Conservation (phyloP, 306 rosid species). For the Cicer arietinum region DNA sequence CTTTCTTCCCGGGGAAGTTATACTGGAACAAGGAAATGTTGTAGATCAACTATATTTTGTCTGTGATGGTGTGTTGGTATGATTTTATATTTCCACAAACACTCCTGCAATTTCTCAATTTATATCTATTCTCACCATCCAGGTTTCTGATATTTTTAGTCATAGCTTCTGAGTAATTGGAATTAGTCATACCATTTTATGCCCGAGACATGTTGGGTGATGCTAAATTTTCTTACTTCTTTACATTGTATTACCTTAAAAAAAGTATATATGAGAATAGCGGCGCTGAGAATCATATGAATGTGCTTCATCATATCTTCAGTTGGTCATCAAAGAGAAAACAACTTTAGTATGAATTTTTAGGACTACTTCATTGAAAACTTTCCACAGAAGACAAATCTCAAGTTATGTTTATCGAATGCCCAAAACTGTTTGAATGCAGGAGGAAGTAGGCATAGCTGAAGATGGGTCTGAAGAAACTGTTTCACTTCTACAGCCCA, state of each 20-base stretch:
- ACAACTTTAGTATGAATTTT: slow-evolving; percentile 4
- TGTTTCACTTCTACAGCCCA: slow-evolving; percentile 57
- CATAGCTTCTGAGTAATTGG: slow-evolving; percentile 25
- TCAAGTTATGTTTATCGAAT: slow-evolving; percentile 28
- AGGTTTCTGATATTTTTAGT: slow-evolving; percentile 24
- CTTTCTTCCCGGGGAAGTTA: slow-evolving; percentile 93
- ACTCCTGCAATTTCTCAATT: slow-evolving; percentile 33
- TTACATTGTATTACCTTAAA: slow-evolving; percentile 6
- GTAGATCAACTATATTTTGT: slow-evolving; percentile 96
- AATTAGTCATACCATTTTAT: slow-evolving; percentile 16
- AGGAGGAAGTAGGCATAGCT: slow-evolving; percentile 79
- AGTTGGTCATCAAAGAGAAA: slow-evolving; percentile 20
- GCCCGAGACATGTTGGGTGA: not conserved
- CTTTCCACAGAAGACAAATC: not conserved
- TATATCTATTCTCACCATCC: slow-evolving; percentile 1
- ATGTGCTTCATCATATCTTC: slow-evolving; percentile 27
- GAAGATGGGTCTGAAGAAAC: slow-evolving; percentile 85
- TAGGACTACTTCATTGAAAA: slow-evolving; percentile 15
- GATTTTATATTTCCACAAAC: slow-evolving; percentile 37
- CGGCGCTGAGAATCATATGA: not conserved
- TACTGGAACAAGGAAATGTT: slow-evolving; percentile 87
- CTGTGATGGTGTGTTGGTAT: slow-evolving; percentile 89
- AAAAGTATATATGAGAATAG: slow-evolving; percentile 20
- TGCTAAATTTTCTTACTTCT: slow-evolving; percentile 18
- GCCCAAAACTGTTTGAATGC: slow-evolving; percentile 40